Conservation (phyloP, 78 protist species). For the Monosiga brevicollis region DNA sequence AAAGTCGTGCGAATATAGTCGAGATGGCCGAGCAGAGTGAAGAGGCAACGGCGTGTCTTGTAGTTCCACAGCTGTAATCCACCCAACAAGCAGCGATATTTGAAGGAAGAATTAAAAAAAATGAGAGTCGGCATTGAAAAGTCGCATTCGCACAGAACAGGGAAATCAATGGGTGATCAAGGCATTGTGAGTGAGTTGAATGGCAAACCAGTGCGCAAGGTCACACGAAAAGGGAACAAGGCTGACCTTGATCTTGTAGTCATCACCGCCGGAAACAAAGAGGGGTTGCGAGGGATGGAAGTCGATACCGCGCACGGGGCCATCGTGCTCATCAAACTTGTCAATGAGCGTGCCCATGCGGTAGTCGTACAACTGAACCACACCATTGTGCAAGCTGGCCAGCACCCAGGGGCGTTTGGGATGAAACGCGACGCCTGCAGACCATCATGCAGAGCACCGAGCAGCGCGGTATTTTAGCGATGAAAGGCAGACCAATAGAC, state of each 20-base stretch:
- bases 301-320: slow-evolving; percentile 96
- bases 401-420: slow-evolving; percentile 94
- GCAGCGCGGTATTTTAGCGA: background rate
- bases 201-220: no score
- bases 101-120: background rate
- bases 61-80: slow-evolving; percentile 84
- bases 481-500: background rate
- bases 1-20: slow-evolving; percentile 97
- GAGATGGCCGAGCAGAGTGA: slow-evolving; percentile 88
- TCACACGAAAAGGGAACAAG: no score
- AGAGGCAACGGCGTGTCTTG: slow-evolving; percentile 90
- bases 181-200: no score
- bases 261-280: slow-evolving; percentile 99
- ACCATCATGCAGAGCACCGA: background rate
- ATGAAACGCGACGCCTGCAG: slow-evolving; percentile 89
- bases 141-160: no score
- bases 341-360: slow-evolving; percentile 92
- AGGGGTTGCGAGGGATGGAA: slow-evolving; percentile 95
- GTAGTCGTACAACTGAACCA: slow-evolving; percentile 95
- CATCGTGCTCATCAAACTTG: slow-evolving; percentile 96
- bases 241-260: slow-evolving; percentile 82
- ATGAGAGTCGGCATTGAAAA: no score
- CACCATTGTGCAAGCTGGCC: slow-evolving; percentile 89
- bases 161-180: no score
- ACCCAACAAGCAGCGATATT: background rate